A percentile compares a stretch with the other conserved stretches of the same genome.
phyloP scores from a whole-genome alignment of 768 basidiomycete species.

The Boletus fagicola region DNA sequence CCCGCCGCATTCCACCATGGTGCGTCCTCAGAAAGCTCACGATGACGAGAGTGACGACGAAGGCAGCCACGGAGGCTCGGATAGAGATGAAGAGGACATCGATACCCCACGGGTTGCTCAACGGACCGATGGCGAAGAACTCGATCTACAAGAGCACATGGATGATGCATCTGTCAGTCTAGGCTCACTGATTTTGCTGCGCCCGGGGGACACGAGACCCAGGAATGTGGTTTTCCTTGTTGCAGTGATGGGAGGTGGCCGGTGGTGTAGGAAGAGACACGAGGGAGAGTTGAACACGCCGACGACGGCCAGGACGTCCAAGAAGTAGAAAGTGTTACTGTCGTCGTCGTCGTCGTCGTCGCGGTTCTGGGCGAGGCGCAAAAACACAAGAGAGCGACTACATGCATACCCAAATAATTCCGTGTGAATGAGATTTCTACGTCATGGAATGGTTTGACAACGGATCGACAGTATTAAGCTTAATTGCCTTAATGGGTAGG shows the following conservation, averaged over 20 bases:
- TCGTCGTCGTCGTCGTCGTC: slow-evolving; percentile 25
- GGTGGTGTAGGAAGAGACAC: slow-evolving; percentile 65
- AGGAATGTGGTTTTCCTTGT: slow-evolving; percentile 50
- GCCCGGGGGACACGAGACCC: slow-evolving; percentile 51
- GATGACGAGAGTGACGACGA: slow-evolving; percentile 25
- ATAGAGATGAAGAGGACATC: not conserved
- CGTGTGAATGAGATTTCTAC: too few species aligned
- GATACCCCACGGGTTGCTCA: too few species aligned
- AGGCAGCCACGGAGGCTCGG: slow-evolving; percentile 27
- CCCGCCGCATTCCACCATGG: slow-evolving; percentile 26
- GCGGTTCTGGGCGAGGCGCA: slow-evolving; percentile 10
- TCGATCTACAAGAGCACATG: slow-evolving; percentile 23
- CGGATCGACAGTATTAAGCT: too few species aligned
- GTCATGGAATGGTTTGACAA: too few species aligned
- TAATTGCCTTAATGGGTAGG: too few species aligned
- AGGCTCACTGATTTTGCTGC: slow-evolving; percentile 41
- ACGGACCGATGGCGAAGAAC: slow-evolving; percentile 9
- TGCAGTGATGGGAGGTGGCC: slow-evolving; percentile 51
- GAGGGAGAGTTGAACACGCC: slow-evolving; percentile 2
- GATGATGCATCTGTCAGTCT: slow-evolving; percentile 4
- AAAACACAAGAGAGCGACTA: slow-evolving; percentile 11
- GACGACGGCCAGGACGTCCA: slow-evolving; percentile 6
- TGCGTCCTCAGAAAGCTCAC: not conserved
- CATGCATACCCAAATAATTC: slow-evolving; percentile 29
- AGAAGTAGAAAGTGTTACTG: not conserved